phyloP scores from a whole-genome alignment of 352 stramenopile genomes.

The Globisporangium abappressorium region DNA sequence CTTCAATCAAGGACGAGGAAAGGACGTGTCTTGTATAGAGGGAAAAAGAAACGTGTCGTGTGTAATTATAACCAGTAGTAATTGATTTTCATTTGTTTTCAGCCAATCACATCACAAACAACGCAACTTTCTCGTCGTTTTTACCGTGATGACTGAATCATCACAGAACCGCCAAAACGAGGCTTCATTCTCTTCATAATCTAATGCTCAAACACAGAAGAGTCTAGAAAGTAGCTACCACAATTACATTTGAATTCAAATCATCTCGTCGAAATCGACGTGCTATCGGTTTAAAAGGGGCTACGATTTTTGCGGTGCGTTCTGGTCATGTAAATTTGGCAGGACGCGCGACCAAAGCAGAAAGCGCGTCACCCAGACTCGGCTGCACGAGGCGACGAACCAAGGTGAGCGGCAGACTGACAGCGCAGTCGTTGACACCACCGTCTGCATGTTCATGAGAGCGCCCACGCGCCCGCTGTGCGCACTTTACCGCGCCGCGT shows the following conservation, averaged over 20 bases:
- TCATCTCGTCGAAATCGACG: background rate
- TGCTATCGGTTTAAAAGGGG: background rate
- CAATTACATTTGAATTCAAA: background rate
- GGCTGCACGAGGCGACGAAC: background rate
- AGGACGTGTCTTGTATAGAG: background rate
- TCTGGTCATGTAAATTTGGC: background rate
- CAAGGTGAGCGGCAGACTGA: background rate
- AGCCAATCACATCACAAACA: too few relatives aligned
- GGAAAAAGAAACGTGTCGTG: too few relatives aligned
- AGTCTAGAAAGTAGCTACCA: too few relatives aligned
- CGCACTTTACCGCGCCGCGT: background rate
- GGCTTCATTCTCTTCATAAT: too few relatives aligned
- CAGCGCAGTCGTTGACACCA: background rate
- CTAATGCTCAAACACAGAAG: too few relatives aligned
- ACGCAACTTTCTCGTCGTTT: too few relatives aligned
- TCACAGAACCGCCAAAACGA: too few relatives aligned
- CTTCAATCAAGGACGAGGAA: background rate
- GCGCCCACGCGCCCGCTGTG: background rate
- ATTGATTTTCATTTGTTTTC: too few relatives aligned
- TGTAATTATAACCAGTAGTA: too few relatives aligned
- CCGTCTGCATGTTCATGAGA: background rate
- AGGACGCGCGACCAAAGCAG: background rate
- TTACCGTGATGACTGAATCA: too few relatives aligned
- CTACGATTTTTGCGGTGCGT: background rate
- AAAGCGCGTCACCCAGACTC: background rate